Evolutionary conservation across 352 stramenopile species (phyloP).

Genomic region (Plasmopara halstedii): DNA sequence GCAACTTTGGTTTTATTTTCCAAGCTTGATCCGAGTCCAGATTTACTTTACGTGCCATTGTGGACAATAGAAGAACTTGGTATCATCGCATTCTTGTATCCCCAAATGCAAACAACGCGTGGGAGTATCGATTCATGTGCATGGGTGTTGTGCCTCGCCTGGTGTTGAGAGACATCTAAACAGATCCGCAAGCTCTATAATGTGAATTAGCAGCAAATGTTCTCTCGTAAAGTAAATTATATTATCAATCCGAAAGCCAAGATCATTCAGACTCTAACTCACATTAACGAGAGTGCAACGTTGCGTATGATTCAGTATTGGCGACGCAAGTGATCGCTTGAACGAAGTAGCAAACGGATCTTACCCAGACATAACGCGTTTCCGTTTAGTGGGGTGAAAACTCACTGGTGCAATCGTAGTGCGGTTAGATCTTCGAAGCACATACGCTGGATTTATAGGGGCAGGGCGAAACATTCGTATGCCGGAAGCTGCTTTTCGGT

Average conservation of each 20-base stretch:
- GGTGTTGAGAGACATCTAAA: conserved; percentile 1
- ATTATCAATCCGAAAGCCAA: neutral
- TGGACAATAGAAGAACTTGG: neutral
- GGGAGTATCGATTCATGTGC: neutral
- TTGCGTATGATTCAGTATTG: neutral
- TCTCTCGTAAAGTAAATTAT: neutral
- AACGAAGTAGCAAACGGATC: conserved; percentile 18
- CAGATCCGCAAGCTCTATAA: neutral
- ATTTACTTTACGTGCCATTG: conserved; percentile 1
- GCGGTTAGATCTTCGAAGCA: conserved; percentile 30
- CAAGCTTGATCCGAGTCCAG: neutral
- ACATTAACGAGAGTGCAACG: neutral
- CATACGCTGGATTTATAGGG: conserved; percentile 27
- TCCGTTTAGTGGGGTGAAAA: conserved; percentile 21
- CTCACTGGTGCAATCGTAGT: conserved; percentile 22
- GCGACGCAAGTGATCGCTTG: conserved; percentile 26
- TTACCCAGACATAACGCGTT: conserved; percentile 1
- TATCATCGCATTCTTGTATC: neutral
- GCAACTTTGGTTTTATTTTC: too few species aligned
- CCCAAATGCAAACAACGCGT: neutral
- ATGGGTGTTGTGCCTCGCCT: neutral
- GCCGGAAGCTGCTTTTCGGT: conserved; percentile 14
- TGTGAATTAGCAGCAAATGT: neutral
- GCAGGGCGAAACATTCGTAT: conserved; percentile 16
- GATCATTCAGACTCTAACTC: neutral